Conservation (phyloP, 2,329 filamentous ascomycete genomes). For the Alternaria panax region DNA sequence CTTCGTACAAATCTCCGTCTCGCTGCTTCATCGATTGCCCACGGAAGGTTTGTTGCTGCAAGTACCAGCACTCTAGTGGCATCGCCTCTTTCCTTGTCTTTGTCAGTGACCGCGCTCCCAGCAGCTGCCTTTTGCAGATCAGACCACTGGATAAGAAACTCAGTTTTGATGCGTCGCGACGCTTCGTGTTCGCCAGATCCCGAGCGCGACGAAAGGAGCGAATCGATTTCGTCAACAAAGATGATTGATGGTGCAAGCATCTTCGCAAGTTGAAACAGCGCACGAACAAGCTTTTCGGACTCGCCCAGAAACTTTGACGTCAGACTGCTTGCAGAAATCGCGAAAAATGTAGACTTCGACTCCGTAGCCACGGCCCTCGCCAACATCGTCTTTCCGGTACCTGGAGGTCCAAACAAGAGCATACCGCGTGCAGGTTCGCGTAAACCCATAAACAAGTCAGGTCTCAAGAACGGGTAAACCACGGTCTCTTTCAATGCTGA, state of each 20-base stretch:
- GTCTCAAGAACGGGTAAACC: slow-evolving; percentile 93
- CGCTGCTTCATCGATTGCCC: slow-evolving; percentile 97
- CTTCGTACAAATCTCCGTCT: slow-evolving; percentile 87
- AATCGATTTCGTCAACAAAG: slow-evolving; percentile 98
- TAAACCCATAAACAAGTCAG: slow-evolving; percentile 93
- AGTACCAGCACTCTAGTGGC: slow-evolving; percentile 89
- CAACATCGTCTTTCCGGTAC: slow-evolving; percentile 99
- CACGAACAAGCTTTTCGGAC: slow-evolving; percentile 93
- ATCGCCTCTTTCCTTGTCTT: slow-evolving; percentile 76
- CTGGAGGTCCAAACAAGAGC: slow-evolving; percentile 93
- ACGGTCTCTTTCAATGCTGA: slow-evolving; percentile 92
- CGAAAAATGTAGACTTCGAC: slow-evolving; percentile 94
- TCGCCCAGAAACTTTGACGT: slow-evolving; percentile 97
- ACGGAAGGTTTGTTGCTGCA: slow-evolving; percentile 93
- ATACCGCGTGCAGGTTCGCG: slow-evolving; percentile 94
- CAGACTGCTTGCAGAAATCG: slow-evolving; percentile 90
- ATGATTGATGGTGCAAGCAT: slow-evolving; percentile 92
- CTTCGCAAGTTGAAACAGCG: slow-evolving; percentile 89
- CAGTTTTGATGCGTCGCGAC: slow-evolving; percentile 92
- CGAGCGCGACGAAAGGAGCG: slow-evolving; percentile 82
- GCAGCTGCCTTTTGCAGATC: slow-evolving; percentile 91
- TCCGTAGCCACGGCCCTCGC: slow-evolving; percentile 94
- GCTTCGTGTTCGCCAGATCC: slow-evolving; percentile 87
- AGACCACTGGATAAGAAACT: slow-evolving; percentile 97
- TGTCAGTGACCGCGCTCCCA: slow-evolving; percentile 74